phyloP scores from a whole-genome alignment of 2,329 filamentous ascomycete genomes.

The Talaromyces islandicus region DNA sequence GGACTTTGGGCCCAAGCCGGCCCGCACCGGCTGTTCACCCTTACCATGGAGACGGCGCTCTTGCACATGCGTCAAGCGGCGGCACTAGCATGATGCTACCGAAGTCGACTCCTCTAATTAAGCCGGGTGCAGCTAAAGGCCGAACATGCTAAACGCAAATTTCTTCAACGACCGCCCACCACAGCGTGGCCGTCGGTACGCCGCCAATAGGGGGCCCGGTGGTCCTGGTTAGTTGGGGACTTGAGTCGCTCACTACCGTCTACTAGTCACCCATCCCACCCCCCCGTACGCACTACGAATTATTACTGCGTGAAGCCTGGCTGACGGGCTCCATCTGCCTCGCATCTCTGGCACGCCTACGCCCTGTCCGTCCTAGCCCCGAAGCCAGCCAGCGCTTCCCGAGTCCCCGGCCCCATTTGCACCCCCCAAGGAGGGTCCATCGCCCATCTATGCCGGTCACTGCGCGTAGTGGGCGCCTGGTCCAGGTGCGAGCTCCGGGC shows the following conservation, averaged over 20 bases:
- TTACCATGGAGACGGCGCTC: conserved; percentile 10
- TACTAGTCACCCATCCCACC: neutral
- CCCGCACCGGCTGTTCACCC: conserved; percentile 3
- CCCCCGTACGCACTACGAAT: neutral
- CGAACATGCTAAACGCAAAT: neutral
- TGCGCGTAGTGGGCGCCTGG: neutral
- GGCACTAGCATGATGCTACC: neutral
- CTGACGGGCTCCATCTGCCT: neutral
- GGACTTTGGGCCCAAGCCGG: conserved; percentile 2
- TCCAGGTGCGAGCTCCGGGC: neutral
- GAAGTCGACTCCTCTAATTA: conserved; percentile 1
- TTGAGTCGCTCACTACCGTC: neutral
- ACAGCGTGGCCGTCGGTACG: neutral
- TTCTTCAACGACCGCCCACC: neutral
- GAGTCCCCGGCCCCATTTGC: conserved; percentile 8
- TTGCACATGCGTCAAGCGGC: conserved; percentile 9
- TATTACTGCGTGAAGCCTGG: neutral
- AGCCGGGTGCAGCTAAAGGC: neutral
- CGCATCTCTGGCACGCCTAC: neutral
- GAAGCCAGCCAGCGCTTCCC: conserved; percentile 6
- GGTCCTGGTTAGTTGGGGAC: neutral
- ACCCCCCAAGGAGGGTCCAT: neutral
- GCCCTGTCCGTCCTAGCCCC: neutral
- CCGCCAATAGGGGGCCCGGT: neutral
- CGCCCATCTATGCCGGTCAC: neutral